Base-by-base conservation (phyloP, 345 rosid species). In the Sonneratia alba region DNA sequence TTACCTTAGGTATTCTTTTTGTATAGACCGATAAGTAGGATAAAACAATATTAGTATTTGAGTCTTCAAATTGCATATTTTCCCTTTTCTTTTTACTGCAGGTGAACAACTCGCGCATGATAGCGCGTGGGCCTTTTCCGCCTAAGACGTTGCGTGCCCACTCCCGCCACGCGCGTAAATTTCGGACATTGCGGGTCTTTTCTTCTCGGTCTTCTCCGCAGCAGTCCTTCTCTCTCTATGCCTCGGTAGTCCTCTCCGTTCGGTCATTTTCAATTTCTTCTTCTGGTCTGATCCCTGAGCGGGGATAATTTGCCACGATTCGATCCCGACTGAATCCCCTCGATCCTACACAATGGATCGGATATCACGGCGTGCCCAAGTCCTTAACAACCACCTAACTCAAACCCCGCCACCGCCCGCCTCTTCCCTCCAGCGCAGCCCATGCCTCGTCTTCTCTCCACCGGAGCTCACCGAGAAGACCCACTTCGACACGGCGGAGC, bases 381-480 rank as follows among this genome's bases (percentile, higher is more conserved):
- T 91, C 36, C 84, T 91, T 15, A 66, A 79, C 48, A 78, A 88
- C 75, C 98, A 94, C 81, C 77, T 94, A 11, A 68, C 80, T 67
- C 83, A 64, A 6, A 61, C 73, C 48, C 49, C 79, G 36, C 27
- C 13, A 2, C 21, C 73, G 18, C 32, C 82, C 40, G 57, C 27
- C 36, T 48, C 47, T 51, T 70, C 78, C 63, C 73, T 84, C 32
- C 68, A 79, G 7, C 74, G 82, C 27, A 87, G 84, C 74, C 48
- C 73, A 8, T 94, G 98, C 71, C 72, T 91, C 49, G 76, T 77
- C 66, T 91, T 85, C 82, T 57, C 83, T 1, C 93, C 93, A 0
- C 95, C 98, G 18, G 95, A 94, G 79, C 83, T 87, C 66, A 59
- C 81, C 51, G 95, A 87, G 67, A 63, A 65, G 45, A 71, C 18